These are phyloP conservation scores for Histomonas meleagridis DNA, from an alignment of 208 protist species.

Conservation along the genomic window DNA sequence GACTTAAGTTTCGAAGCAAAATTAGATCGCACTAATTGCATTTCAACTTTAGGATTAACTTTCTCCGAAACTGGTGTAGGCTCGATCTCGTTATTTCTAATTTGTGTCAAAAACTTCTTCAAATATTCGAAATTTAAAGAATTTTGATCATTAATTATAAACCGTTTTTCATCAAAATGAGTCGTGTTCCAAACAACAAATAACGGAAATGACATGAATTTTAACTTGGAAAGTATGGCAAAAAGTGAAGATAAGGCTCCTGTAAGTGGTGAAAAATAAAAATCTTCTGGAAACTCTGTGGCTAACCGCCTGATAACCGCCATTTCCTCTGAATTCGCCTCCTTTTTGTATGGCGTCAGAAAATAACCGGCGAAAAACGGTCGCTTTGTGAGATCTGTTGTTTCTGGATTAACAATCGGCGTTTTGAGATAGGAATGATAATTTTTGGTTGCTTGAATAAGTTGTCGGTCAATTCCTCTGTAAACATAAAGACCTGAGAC, in stretches of 20 bases:
- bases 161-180: no score
- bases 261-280: background rate
- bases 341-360: background rate
- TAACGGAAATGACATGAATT: background rate
- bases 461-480: background rate
- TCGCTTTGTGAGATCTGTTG: background rate
- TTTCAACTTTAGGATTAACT: no score
- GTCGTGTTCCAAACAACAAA: background rate
- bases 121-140: no score
- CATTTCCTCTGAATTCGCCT: background rate
- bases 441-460: background rate
- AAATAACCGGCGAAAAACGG: background rate
- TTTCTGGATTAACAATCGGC: background rate
- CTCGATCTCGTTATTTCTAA: no score
- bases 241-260: background rate
- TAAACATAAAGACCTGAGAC: background rate
- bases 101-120: no score
- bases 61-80: no score
- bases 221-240: background rate
- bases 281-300: background rate
- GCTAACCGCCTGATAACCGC: background rate
- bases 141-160: no score
- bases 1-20: no score
- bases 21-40: no score
- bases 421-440: background rate